Conservation (phyloP, 306 rosid genomes). For the Quercus variabilis region DNA sequence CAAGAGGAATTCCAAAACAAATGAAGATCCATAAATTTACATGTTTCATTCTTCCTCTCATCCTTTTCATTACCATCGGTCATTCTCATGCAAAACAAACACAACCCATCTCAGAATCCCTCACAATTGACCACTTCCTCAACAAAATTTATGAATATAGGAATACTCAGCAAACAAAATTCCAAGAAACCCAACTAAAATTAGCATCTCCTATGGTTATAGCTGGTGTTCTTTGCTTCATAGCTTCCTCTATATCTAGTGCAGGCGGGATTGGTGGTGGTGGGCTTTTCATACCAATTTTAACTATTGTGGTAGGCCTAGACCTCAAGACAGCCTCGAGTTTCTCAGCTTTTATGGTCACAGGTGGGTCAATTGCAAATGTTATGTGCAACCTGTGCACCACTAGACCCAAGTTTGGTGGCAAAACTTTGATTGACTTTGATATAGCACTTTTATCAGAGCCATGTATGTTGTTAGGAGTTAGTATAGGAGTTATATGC, state of each 20-base stretch:
- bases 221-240: conserved; percentile 51
- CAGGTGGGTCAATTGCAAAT: conserved; percentile 85
- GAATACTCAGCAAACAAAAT: not conserved
- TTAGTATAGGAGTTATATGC: conserved; percentile 79
- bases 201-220: conserved; percentile 33
- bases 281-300: conserved; percentile 72
- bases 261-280: conserved; percentile 93
- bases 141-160: conserved; percentile 30
- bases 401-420: conserved; percentile 40
- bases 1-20: not conserved
- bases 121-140: conserved; percentile 19
- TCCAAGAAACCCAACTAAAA: conserved; percentile 29
- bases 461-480: conserved; percentile 81
- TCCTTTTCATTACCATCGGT: conserved; percentile 26
- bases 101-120: conserved; percentile 35
- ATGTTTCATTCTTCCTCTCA: conserved; percentile 28
- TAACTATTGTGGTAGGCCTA: conserved; percentile 55
- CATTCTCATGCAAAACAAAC: conserved; percentile 53
- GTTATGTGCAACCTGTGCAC: conserved; percentile 46
- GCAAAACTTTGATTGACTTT: conserved; percentile 54
- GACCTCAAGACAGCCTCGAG: conserved; percentile 86
- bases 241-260: conserved; percentile 76
- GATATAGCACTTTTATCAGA: conserved; percentile 75
- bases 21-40: conserved; percentile 29
- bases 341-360: conserved; percentile 88